Percentiles rank a stretch among this genome's conserved stretches.
Conservation (phyloP, 805 yeast species). For the Peterozyma toletana region DNA sequence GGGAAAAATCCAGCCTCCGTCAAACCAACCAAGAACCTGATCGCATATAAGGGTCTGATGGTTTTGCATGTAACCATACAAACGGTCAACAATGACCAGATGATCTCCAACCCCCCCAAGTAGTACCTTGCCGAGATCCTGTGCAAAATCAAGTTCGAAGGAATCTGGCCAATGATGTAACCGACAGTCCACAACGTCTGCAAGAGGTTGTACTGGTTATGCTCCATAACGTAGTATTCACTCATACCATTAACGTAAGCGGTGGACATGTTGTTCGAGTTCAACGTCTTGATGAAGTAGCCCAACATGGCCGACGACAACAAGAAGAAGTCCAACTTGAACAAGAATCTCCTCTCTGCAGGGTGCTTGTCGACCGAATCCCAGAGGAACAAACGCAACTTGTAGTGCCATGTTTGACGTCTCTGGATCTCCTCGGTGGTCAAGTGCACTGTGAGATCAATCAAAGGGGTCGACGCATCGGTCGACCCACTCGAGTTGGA, state of each 20-base stretch:
- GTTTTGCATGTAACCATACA: slow-evolving; percentile 25
- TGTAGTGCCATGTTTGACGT: background rate
- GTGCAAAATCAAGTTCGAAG: slow-evolving; percentile 36
- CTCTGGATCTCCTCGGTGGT: slow-evolving; percentile 1
- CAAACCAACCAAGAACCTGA: slow-evolving; percentile 33
- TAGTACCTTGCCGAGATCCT: slow-evolving; percentile 34
- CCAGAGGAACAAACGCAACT: slow-evolving; percentile 14
- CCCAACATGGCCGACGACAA: slow-evolving; percentile 34
- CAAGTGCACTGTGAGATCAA: background rate
- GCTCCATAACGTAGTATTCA: slow-evolving; percentile 31
- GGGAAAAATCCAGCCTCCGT: slow-evolving; percentile 43
- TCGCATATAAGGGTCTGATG: slow-evolving; percentile 14
- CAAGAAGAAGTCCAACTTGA: slow-evolving; percentile 30
- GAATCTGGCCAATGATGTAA: slow-evolving; percentile 43
- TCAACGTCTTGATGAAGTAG: slow-evolving; percentile 36
- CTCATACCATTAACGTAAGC: slow-evolving; percentile 43
- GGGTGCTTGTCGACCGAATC: slow-evolving; percentile 28
- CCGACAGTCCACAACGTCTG: slow-evolving; percentile 41
- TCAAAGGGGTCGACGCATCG: background rate
- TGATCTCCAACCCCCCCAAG: slow-evolving; percentile 33
- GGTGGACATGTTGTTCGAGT: slow-evolving; percentile 32
- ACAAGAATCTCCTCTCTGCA: slow-evolving; percentile 23
- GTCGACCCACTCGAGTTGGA: background rate
- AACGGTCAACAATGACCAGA: slow-evolving; percentile 36
- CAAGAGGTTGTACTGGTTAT: slow-evolving; percentile 36